Evolutionary conservation across 2,329 filamentous ascomycete genomes (phyloP), one percentile per base, ranked within the genome.

Genomic region (Diaporthe longicolla): DNA sequence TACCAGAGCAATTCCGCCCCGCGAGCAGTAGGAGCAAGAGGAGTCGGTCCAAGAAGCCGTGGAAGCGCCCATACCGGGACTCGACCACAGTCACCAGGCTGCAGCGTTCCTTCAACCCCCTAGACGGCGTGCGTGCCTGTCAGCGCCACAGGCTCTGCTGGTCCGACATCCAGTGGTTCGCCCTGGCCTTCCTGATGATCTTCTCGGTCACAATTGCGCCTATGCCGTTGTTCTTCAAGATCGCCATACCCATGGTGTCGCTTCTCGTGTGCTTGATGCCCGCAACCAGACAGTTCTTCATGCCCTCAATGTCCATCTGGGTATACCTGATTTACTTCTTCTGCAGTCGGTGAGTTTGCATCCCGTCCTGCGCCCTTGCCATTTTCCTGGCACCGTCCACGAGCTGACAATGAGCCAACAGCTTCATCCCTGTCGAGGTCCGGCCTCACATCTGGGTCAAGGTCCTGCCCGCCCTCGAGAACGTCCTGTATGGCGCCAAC

Each of bases 381-480:
- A 17, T 1, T 52, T 2, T 55, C 3, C 13, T 50, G n/a, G 21
- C 57, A 43, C 50, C 19, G 45, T 61, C 4, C 55, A 48, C 29
- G 24, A 61, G 59, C 74, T 75, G 37, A 73, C 74, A 40, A 35
- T 70, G 72, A 66, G 26, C 13, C 15, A 74, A 15, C 80, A 97
- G 95, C 81, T 98, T 97, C 85, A 95, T 98, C 78, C 93, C 95
- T 50, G 90, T 92, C 78, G 93, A 96, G 81, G 97, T 95, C 86
- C 92, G 96, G 78, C 95, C 95, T 74, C 93, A 95, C 76, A 98
- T 98, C 79, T 98, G 95, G 94, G 96, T 98, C 77, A 95, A 95
- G 80, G 95, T 98, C 37, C 89, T 98, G 48, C 96, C 96, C 6
- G 95, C 96, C 24, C 90, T 98, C 77, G 96, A 98, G 85, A 98